Base-by-base conservation (phyloP, 495 filamentous ascomycete species). In the Neurospora intermedia region DNA sequence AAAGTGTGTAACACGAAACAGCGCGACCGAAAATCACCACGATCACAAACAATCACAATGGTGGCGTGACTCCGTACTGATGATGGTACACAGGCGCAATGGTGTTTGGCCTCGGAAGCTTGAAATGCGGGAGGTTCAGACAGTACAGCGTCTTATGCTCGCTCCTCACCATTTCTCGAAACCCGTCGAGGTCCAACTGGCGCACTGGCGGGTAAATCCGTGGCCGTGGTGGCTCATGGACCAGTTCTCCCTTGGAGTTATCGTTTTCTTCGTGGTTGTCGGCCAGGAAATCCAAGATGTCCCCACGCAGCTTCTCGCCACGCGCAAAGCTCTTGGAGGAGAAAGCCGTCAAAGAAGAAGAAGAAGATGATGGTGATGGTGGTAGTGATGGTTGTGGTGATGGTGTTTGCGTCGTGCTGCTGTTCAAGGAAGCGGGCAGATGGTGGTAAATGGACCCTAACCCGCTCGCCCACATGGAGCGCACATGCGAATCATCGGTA, bases 371-470 rank as follows among this genome's bases (percentile, higher is more conserved):
- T 38, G 35, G 35, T 38, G 35, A 38, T 38, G 35, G 35, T 38
- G 35, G 35, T 38, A 4, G 35, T 38, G 35, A 38, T 38, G 35
- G 35, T 38, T n/a, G 35, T 38, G 35, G 35, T 38, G 35, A 38
- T 38, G 35, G 35, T 38, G 35, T 38, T 38, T 38, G 35, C 35
- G 35, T 38, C 35, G 40, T 4, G 41, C 6, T 11, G 23, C 15
- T 0, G 45, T 18, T 23, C 20, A 31, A 18, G 11, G 70, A 42
- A 46, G 70, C 70, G 23, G 70, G 41, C 0, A 76, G 43, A 41
- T 72, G 69, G 69, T 81, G 78, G 66, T 76, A 80, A 9, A 81
- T 74, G 27, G 71, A 71, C 10, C 80, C 77, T 3, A 81, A 74
- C 0, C 77, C 78, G 6, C 70, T 54, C 2, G 72, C 71, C 74